Conservation (phyloP, 78 protist species). For the Chrysochromulina parva region DNA sequence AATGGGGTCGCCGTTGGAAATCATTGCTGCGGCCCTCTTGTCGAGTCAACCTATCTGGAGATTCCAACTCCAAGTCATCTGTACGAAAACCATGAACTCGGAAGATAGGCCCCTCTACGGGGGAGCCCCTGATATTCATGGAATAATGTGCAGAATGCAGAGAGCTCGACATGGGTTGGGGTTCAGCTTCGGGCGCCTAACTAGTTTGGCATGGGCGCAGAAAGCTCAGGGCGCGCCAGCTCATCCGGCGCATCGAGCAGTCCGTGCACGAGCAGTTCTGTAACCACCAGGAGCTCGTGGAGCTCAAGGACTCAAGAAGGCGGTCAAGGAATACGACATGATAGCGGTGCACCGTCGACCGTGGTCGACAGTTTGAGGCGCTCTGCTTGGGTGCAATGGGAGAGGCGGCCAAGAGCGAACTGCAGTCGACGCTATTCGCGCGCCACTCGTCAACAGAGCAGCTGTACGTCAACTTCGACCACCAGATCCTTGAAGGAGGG, state of each 20-base stretch:
- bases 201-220: too few relatives aligned
- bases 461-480: conserved; percentile 67
- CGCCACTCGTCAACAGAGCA: background rate
- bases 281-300: conserved; percentile 41
- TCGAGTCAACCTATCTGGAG: too few relatives aligned
- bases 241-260: conserved; percentile 64
- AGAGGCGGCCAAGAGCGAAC: conserved; percentile 7
- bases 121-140: too few relatives aligned
- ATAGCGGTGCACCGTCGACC: conserved; percentile 22
- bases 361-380: background rate
- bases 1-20: too few relatives aligned
- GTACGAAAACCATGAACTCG: too few relatives aligned
- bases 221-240: conserved; percentile 66
- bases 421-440: conserved; percentile 59
- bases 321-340: conserved; percentile 69
- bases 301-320: conserved; percentile 59
- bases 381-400: conserved; percentile 50
- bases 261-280: conserved; percentile 67
- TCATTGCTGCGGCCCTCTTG: too few relatives aligned
- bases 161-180: too few relatives aligned
- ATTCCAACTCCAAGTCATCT: too few relatives aligned
- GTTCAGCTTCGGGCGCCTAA: too few relatives aligned
- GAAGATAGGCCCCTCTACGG: too few relatives aligned
- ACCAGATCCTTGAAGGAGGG: conserved; percentile 40
- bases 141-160: too few relatives aligned